Base-by-base conservation (phyloP, 2,329 filamentous ascomycete genomes). In the Phialemonium atrogriseum region DNA sequence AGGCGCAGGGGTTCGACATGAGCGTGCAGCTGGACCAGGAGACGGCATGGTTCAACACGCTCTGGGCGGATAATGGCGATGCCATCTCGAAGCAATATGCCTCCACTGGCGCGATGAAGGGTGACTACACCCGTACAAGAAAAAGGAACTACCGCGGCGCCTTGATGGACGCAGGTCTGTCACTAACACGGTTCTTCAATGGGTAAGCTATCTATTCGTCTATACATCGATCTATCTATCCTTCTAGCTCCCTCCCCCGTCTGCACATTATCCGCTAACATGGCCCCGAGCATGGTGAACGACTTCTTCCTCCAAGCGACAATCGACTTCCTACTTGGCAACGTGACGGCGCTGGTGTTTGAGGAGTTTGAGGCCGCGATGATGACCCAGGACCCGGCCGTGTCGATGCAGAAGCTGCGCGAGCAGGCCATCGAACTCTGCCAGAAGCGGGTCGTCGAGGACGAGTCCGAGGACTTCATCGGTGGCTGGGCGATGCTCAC, bases 51-150 rank as follows among this genome's bases (percentile, higher is more conserved):
- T 96, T 96, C 63, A 96, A 98, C 55, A 87, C 77, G 0, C 66
- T 96, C 0, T 98, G 91, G 89, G 91, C 91, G 0, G 91, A 98
- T 52, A 98, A 98, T 44, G 91, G 91, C 10, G 91, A 98, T 55
- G 86, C 88, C 0, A 86, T 96, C 34, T 94, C 86, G 0, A 87
- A 88, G 44, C 89, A 95, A 54, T 98, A 98, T 55, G 87, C 91
- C 2, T 94, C 87, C 8, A 96, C 91, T 0, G 86, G 87, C 3
- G 91, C 91, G 0, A 76, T 98, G 59, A 98, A 98, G 52, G 91
- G 91, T 7, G 91, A 98, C 55, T 98, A 89, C 51, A 98, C 91
- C 1, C 74, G 91, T 26, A 95, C 88, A 3, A 73, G 80, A 35
- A 94, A 93, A 59, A 76, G 91, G 27, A 83, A 96, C 51, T 91